phyloP scores from a whole-genome alignment of 1,284 basidiomycete species.

The Peniophora sp. region DNA sequence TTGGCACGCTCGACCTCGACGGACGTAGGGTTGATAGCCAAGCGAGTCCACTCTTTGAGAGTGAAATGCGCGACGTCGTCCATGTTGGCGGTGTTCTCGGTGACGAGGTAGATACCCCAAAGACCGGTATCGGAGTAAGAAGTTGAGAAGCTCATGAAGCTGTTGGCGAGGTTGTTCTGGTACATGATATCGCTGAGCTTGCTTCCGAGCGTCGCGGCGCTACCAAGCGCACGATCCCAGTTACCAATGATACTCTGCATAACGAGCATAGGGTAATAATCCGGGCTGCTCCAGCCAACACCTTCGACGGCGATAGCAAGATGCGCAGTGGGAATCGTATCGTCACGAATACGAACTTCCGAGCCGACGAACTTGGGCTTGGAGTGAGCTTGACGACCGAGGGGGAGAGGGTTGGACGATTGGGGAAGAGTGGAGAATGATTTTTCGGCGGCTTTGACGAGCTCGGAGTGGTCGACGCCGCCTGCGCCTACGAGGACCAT shows the following conservation, averaged over 20 bases:
- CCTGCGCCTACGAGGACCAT: conserved; percentile 99
- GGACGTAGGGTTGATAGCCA: conserved; percentile 81
- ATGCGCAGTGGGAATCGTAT: conserved; percentile 84
- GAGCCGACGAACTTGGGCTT: conserved; percentile 87
- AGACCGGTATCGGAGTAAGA: conserved; percentile 99
- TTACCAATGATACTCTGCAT: conserved; percentile 98
- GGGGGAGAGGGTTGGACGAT: conserved; percentile 82
- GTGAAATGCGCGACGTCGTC: conserved; percentile 96
- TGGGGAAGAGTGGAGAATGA: conserved; percentile 89
- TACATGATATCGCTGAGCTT: conserved; percentile 90
- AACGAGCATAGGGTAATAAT: conserved; percentile 99
- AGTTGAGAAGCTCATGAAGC: conserved; percentile 99
- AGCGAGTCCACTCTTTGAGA: conserved; percentile 93
- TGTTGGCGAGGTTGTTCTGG: conserved; percentile 95
- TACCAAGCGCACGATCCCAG: conserved; percentile 97
- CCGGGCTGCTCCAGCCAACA: conserved; percentile 95
- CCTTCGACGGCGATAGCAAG: conserved; percentile 97
- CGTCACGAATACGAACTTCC: conserved; percentile 94
- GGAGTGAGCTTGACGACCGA: conserved; percentile 72
- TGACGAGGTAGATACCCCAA: conserved; percentile 97
- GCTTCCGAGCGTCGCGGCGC: conserved; percentile 85
- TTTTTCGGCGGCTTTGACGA: conserved; percentile 93
- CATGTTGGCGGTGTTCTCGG: conserved; percentile 89
- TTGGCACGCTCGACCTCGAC: conserved; percentile 96
- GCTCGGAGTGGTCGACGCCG: conserved; percentile 87